Conservation (phyloP, 164 flowering plant species). For the Aristolochia californica region DNA sequence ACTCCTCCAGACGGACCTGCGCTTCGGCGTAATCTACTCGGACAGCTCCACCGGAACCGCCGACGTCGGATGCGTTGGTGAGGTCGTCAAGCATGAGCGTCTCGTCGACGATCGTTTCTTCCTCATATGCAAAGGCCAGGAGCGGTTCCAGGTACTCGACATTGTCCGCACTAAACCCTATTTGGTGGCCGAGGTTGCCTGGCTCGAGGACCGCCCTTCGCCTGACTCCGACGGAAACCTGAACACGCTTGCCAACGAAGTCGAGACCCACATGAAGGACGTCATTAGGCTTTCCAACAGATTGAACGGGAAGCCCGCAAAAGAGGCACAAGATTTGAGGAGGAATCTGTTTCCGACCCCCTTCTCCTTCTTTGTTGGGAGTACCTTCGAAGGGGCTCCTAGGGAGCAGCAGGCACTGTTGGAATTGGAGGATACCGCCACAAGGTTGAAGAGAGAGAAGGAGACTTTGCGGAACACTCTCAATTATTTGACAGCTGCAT, state of each 20-base stretch:
- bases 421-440: slow-evolving; percentile 82
- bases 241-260: slow-evolving; percentile 58
- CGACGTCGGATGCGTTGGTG: slow-evolving; percentile 94
- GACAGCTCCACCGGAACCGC: slow-evolving; percentile 65
- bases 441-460: slow-evolving; percentile 82
- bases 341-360: slow-evolving; percentile 86
- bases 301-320: slow-evolving; percentile 83
- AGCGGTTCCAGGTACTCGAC: slow-evolving; percentile 60
- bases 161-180: slow-evolving; percentile 77
- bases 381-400: slow-evolving; percentile 96
- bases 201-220: slow-evolving; percentile 90
- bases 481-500: slow-evolving; percentile 87
- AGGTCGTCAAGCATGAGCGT: slow-evolving; percentile 87
- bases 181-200: slow-evolving; percentile 67
- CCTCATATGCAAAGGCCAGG: slow-evolving; percentile 92
- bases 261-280: slow-evolving; percentile 82
- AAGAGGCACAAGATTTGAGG: slow-evolving; percentile 67
- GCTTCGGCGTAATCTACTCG: slow-evolving; percentile 84
- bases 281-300: slow-evolving; percentile 81
- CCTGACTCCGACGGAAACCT: slow-evolving; percentile 36
- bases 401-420: slow-evolving; percentile 94
- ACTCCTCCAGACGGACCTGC: slow-evolving; percentile 84
- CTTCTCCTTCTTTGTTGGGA: slow-evolving; percentile 90
- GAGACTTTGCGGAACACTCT: slow-evolving; percentile 87
- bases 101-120: slow-evolving; percentile 93